Conservation (phyloP, 805 yeast species). For the Phaffomyces antillensis region DNA sequence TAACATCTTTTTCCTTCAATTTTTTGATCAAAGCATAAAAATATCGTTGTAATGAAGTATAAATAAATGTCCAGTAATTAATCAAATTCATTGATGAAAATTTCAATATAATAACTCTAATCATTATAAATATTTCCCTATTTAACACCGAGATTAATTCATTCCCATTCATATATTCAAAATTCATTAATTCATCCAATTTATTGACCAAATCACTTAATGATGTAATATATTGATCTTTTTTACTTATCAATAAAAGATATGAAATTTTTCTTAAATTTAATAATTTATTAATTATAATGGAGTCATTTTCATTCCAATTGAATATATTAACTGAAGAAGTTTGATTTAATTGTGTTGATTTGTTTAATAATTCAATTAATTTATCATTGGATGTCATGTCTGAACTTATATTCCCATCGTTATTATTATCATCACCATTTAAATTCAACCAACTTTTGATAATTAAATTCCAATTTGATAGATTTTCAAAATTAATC, state of each 20-base stretch:
- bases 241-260: slow-evolving; percentile 53
- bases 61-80: slow-evolving; percentile 63
- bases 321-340: slow-evolving; percentile 55
- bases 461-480: slow-evolving; percentile 50
- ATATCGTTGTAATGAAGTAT: slow-evolving; percentile 50
- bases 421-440: slow-evolving; percentile 11
- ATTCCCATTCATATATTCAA: slow-evolving; percentile 17
- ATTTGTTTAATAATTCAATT: slow-evolving; percentile 37
- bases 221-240: slow-evolving; percentile 44
- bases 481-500: slow-evolving; percentile 22
- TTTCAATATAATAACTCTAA: slow-evolving; percentile 59
- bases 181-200: slow-evolving; percentile 32
- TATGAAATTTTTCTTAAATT: slow-evolving; percentile 59
- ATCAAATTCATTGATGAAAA: slow-evolving; percentile 58
- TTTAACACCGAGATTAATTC: slow-evolving; percentile 23
- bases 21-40: slow-evolving; percentile 27
- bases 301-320: slow-evolving; percentile 65
- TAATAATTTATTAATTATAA: slow-evolving; percentile 34
- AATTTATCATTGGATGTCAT: slow-evolving; percentile 37
- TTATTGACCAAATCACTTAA: slow-evolving; percentile 41
- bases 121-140: slow-evolving; percentile 43
- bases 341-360: slow-evolving; percentile 35
- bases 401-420: background rate
- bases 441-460: slow-evolving; percentile 59
- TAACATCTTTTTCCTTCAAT: slow-evolving; percentile 18